Percentiles rank a stretch among this genome's conserved stretches.
Evolutionary conservation across 306 rosid species (phyloP).

Genomic region (Malus orientalis): DNA sequence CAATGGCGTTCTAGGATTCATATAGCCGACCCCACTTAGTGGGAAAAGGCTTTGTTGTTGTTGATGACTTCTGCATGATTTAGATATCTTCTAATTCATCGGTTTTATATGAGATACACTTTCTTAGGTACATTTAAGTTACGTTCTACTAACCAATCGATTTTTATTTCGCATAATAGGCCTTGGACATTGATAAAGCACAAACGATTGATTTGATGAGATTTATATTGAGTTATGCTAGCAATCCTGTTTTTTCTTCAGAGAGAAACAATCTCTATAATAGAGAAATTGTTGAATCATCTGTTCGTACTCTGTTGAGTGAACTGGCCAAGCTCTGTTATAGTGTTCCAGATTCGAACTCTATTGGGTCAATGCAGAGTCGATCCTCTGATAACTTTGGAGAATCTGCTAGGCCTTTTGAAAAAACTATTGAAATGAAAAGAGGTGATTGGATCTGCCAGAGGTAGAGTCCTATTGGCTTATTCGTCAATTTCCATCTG

Average conservation of each 20-base stretch:
- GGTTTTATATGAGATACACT: neutral
- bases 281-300: conserved; percentile 57
- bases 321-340: conserved; percentile 61
- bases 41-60: too few species aligned
- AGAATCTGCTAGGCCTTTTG: conserved; percentile 22
- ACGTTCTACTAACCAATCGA: neutral
- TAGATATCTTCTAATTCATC: neutral
- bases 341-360: conserved; percentile 36
- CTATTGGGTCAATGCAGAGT: conserved; percentile 34
- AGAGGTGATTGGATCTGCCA: conserved; percentile 91
- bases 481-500: neutral
- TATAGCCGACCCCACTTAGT: too few species aligned
- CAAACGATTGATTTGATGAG: conserved; percentile 82
- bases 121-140: neutral
- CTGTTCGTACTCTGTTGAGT: conserved; percentile 55
- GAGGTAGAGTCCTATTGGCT: conserved; percentile 36
- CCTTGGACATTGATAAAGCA: conserved; percentile 49
- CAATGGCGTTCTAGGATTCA: too few species aligned
- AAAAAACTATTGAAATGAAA: conserved; percentile 78
- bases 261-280: conserved; percentile 38
- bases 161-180: conserved; percentile 24
- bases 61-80: neutral
- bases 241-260: conserved; percentile 39
- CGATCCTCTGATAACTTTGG: conserved; percentile 37
- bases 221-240: conserved; percentile 70